Base-by-base conservation (phyloP, 2,329 filamentous ascomycete species). In the Apiospora saccharicola region DNA sequence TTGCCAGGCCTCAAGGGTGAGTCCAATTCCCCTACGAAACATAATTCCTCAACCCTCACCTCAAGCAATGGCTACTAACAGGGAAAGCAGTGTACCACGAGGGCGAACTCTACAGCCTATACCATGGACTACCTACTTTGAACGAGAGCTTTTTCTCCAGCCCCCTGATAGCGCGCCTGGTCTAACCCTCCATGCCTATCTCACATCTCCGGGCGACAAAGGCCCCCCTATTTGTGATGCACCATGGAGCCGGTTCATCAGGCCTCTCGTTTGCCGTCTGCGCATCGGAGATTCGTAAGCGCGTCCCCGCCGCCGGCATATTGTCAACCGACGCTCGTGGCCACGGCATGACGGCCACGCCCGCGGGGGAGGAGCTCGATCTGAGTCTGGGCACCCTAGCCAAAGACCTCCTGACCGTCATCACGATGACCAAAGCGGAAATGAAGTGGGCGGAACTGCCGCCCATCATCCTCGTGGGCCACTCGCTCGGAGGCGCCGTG, bases 231-330 rank as follows among this genome's bases (percentile, higher is more conserved):
- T 95, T 99, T 82, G 92, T 98, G 73, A 94, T 93, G 83, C 96
- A 99, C 80, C 96, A 99, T 83, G 96, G 96, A 51, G 96, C 94
- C 53, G 96, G 96, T 22, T 97, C 95, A 4, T 98, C 95, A 0
- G 97, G 93, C 8, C 89, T 98, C 72, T 97, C 95, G 2, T 99
- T 98, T 83, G 95, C 95, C 6, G 87, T 94, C 4, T 90, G 97
- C 73, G 90, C 92, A 2, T 87, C 90, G 64, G 93, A 97, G 80
- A 90, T 98, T 74, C 89, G 92, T 70, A 94, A 92, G 80, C 87
- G 90, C 8, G 86, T 98, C 57, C 94, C 96, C 0, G 86, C 90
- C 8, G 93, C 95, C 3, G 97, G 96, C 0, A 89, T 98, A 53
- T 87, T 99, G 26, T 94, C 94, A 4, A 81, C 95, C 14, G 95